A percentile compares a stretch with the other conserved stretches of the same genome.
phyloP scores from a whole-genome alignment of 176 grass and related monocot genomes.

The Aegilops longissima region DNA sequence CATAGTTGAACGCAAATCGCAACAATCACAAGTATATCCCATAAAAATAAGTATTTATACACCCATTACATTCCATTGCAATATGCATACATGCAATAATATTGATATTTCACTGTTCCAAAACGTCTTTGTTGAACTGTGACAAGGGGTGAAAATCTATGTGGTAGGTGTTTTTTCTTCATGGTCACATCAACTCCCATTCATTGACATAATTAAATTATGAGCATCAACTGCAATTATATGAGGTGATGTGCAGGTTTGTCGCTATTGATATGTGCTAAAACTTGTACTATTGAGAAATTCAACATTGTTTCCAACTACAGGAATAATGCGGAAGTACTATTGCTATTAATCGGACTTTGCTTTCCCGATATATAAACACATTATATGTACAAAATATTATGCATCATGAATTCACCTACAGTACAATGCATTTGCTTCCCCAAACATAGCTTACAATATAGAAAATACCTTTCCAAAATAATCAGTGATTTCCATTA shows the following conservation, averaged over 20 bases:
- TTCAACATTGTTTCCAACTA: slow-evolving; percentile 33
- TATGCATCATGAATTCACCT: not conserved
- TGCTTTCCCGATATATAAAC: not conserved
- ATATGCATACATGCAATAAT: no score
- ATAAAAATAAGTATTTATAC: no score
- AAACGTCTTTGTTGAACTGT: not conserved
- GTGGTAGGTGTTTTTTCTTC: slow-evolving; percentile 25
- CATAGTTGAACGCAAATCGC: no score
- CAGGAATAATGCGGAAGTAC: not conserved
- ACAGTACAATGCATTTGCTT: not conserved
- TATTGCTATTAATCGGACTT: not conserved
- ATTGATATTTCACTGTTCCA: not conserved
- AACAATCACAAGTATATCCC: no score
- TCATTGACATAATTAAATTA: slow-evolving; percentile 9
- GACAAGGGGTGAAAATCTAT: slow-evolving; percentile 20
- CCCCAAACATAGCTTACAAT: not conserved
- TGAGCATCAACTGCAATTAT: slow-evolving; percentile 27
- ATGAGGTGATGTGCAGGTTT: slow-evolving; percentile 33
- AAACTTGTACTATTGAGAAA: slow-evolving; percentile 31
- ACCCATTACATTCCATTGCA: no score
- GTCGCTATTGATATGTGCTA: slow-evolving; percentile 20
- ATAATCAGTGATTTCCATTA: no score
- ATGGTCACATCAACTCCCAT: slow-evolving; percentile 15
- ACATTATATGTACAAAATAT: not conserved
- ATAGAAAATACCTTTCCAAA: not conserved